phyloP scores from a whole-genome alignment of 176 grass and related monocot species.

The Zizania latifolia region DNA sequence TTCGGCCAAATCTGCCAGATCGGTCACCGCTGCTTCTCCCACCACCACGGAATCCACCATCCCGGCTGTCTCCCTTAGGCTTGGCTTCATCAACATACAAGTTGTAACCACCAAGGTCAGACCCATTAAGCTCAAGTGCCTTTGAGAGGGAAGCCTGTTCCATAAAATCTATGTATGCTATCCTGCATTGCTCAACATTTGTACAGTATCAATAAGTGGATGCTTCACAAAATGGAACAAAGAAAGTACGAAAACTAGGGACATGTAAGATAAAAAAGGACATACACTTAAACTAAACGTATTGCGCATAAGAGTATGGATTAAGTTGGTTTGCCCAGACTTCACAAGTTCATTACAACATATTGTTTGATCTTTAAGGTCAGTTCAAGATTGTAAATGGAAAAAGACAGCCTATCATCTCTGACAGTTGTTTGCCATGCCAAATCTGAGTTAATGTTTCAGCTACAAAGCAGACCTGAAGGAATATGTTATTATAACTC shows the following conservation, averaged over 20 bases:
- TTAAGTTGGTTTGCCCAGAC: no score
- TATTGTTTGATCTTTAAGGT: not conserved
- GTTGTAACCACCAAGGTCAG: slow-evolving; percentile 49
- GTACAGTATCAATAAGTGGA: not conserved
- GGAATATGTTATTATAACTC: not conserved
- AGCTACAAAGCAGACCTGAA: not conserved
- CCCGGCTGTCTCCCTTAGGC: slow-evolving; percentile 27
- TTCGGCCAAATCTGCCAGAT: slow-evolving; percentile 8
- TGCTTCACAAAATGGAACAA: not conserved
- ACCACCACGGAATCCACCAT: slow-evolving; percentile 25
- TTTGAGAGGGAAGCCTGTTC: slow-evolving; percentile 43
- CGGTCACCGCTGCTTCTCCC: slow-evolving; percentile 19
- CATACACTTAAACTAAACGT: not conserved
- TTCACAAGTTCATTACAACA: no score
- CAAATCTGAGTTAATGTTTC: not conserved
- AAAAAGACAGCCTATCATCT: not conserved
- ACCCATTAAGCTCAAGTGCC: slow-evolving; percentile 57
- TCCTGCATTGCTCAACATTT: slow-evolving; percentile 34
- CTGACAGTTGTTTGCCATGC: not conserved
- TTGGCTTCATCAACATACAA: slow-evolving; percentile 61
- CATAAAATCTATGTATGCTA: slow-evolving; percentile 76
- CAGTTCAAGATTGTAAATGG: not conserved
- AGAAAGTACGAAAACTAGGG: not conserved
- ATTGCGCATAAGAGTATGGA: not conserved
- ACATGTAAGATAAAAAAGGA: no score